Evolutionary conservation across 1,284 basidiomycete species (phyloP).

Genomic region (Cryptococcus floricola): DNA sequence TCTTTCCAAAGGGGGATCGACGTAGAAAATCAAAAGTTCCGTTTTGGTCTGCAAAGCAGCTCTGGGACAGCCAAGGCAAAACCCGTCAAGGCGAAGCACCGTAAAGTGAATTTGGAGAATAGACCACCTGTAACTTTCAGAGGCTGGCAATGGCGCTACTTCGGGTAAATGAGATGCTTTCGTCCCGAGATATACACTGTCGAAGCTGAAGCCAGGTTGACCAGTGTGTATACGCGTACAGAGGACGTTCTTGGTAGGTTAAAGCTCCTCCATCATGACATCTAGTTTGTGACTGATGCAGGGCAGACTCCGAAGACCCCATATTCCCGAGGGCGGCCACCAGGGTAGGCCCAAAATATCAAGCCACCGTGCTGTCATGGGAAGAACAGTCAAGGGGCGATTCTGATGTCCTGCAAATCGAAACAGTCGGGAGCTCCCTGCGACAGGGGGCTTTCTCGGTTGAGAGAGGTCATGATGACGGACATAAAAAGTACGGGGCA

Average conservation of each 20-base stretch:
- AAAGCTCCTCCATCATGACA: background rate
- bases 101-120: conserved; percentile 53
- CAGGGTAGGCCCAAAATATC: conserved; percentile 80
- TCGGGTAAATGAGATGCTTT: conserved; percentile 63
- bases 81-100: conserved; percentile 61
- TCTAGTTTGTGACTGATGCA: conserved; percentile 13
- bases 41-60: conserved; percentile 18
- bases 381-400: conserved; percentile 37
- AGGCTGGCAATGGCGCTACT: conserved; percentile 92
- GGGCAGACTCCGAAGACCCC: conserved; percentile 80
- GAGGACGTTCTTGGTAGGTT: conserved; percentile 78
- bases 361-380: conserved; percentile 56
- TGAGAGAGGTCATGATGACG: conserved; percentile 34
- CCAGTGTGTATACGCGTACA: conserved; percentile 79
- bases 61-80: conserved; percentile 26
- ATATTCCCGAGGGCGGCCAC: conserved; percentile 90
- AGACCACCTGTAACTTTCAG: conserved; percentile 68
- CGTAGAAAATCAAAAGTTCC: conserved; percentile 63
- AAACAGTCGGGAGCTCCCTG: conserved; percentile 19
- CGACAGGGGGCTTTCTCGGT: conserved; percentile 5
- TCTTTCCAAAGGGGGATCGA: conserved; percentile 82
- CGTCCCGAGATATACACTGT: conserved; percentile 4
- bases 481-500: conserved; percentile 28
- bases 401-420: conserved; percentile 19
- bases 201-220: conserved; percentile 1